Evolutionary conservation across 495 filamentous ascomycete species (phyloP), one percentile per base, ranked within the genome.

Genomic region (Aspergillus sclerotiicarbonarius): DNA sequence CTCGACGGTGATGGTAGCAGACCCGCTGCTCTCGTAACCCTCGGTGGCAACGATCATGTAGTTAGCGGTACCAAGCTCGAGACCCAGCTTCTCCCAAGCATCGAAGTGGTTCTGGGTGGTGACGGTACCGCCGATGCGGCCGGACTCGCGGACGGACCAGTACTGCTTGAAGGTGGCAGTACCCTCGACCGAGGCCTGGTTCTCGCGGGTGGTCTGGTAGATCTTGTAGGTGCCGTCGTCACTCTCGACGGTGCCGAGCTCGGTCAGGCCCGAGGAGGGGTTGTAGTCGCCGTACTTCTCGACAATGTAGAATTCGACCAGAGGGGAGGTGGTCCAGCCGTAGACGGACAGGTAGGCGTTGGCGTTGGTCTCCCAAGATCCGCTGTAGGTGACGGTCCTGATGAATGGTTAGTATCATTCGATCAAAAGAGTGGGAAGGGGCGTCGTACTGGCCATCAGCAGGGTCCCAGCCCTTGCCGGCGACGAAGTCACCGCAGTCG

Each of bases 151-250:
- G 44, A 87, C 76, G n/a, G 80, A 81, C 79, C 80, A 84, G 69
- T 77, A 86, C 72, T 88, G 85, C 47, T 76, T 67, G 67, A 87
- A 87, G 52, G 80, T 88, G 3, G 73, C 63, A n/a, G 80, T 85
- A 45, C 84, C 84, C 18, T 76, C 63, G 59, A 87, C 83, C 8
- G 75, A 80, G 16, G 84, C 80, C 70, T 83, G 75, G 71, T 89
- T 84, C 61, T 71, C 71, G 53, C 82, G 83, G 47, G 74, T 73
- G 54, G 76, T 79, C 67, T 79, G 69, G 74, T 82, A 85, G 69
- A 89, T 81, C 55, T 85, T 79, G 76, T 90, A 90, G 18, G 73
- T 81, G 51, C 73, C 67, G 61, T 85, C 87, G 70, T 89, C 87
- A 56, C 68, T 78, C 29, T 67, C 66, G 51, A 88, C 70, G 21